Base-by-base conservation (phyloP, 1,139 yeast species). In the Yamadazyma friedrichii region DNA sequence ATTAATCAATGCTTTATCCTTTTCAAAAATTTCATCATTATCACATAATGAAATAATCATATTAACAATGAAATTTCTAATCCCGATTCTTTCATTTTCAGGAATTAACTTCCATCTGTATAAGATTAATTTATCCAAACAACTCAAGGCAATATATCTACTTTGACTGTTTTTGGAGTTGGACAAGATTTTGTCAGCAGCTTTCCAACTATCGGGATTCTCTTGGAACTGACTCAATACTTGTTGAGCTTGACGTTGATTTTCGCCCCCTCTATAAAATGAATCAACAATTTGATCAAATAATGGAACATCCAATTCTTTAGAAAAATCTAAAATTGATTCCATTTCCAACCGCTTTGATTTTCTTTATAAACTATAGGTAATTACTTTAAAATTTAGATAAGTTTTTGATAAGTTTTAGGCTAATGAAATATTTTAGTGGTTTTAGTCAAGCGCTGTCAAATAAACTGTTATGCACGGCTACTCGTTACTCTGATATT, bases 21-120 rank as follows among this genome's bases (percentile, higher is more conserved):
- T 67, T 43, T 76, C 78, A 60, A 91, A 89, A 17, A 82, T 73
- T n/a, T 74, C 69, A 46, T 89, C 95, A 59, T 85, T 87, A 49
- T 88, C 94, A 65, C 96, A 88, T 75, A 94, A 78, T 22, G 91
- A 76, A 48, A 94, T 85, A 56, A 94, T 88, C 96, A 93, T 89
- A 51, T 88, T 84, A 44, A 91, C 97, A 48, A 91, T 79, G 55
- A 93, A 62, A 59, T 93, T 89, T 56, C 98, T 79, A 52, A 93
- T 93, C 16, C 98, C 98, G 38, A 82, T 62, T 54, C 89, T 70
- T 65, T 93, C 97, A 39, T 84, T 89, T 43, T 78, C 82, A 10
- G 97, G 96, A 41, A 93, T 75, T 38, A 89, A 78, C 65, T 89
- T 93, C 99, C 99, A 93, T 54, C 91, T 82, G 40, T 94, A 87